phyloP scores from a whole-genome alignment of 169 alveolate genomes.

The Plasmodium coatneyi region DNA sequence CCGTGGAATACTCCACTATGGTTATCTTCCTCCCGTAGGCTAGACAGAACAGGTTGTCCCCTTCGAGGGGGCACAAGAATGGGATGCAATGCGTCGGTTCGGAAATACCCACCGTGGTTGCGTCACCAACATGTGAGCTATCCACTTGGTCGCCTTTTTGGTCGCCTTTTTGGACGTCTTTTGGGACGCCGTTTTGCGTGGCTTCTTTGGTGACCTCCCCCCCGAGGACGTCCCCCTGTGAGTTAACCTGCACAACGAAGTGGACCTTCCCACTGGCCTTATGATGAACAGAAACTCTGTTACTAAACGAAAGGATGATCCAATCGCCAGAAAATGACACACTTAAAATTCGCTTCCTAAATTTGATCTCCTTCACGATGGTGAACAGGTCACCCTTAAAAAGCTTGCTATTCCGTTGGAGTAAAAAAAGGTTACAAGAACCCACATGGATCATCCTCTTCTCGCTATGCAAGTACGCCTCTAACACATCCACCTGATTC shows the following conservation, averaged over 20 bases:
- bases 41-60: constrained; percentile 30
- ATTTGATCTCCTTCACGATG: constrained; percentile 8
- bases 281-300: background rate
- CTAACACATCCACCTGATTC: constrained; percentile 1
- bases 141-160: background rate
- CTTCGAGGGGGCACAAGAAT: constrained; percentile 9
- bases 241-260: background rate
- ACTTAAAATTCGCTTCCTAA: background rate
- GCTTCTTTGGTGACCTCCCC: background rate
- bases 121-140: background rate
- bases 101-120: background rate
- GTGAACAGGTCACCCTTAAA: constrained; percentile 14
- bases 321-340: background rate
- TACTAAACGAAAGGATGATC: constrained; percentile 5
- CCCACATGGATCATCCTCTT: constrained; percentile 24
- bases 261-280: background rate
- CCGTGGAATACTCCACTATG: background rate
- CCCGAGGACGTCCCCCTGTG: background rate
- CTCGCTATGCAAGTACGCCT: background rate
- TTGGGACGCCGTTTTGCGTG: no score
- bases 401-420: constrained; percentile 7
- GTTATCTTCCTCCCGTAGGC: constrained; percentile 2
- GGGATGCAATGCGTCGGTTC: background rate
- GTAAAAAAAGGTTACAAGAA: background rate
- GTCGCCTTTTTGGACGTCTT: no score